Percentiles rank a stretch among this genome's conserved stretches.
Evolutionary conservation across 768 basidiomycete species (phyloP).

Genomic region (Boletales sp.): DNA sequence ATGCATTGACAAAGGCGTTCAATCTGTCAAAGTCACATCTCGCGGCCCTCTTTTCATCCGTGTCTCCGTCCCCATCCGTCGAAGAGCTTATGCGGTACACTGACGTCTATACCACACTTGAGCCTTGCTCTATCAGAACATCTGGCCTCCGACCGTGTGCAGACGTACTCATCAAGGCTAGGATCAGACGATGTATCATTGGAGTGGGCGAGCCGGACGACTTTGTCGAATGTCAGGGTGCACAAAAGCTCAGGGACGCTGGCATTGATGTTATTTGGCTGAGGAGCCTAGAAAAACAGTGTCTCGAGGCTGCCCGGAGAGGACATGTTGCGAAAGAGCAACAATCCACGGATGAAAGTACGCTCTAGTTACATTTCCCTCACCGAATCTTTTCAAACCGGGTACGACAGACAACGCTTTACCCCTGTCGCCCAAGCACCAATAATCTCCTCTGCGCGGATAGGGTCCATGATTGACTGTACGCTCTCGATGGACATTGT

Average conservation of each 20-base stretch:
- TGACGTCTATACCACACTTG: conserved; percentile 93
- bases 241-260: conserved; percentile 60
- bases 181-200: conserved; percentile 74
- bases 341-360: conserved; percentile 4
- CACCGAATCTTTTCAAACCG: background rate
- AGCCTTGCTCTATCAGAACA: conserved; percentile 89
- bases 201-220: conserved; percentile 91
- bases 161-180: conserved; percentile 71
- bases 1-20: conserved; percentile 74
- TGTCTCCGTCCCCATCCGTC: conserved; percentile 27
- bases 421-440: conserved; percentile 19
- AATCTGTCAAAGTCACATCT: conserved; percentile 44
- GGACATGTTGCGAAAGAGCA: conserved; percentile 33
- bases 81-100: conserved; percentile 51
- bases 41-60: conserved; percentile 39
- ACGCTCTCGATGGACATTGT: conserved; percentile 22
- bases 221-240: conserved; percentile 92
- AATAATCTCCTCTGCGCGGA: conserved; percentile 16
- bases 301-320: conserved; percentile 74
- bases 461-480: conserved; percentile 10
- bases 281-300: conserved; percentile 70
- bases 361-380: background rate
- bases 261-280: conserved; percentile 79
- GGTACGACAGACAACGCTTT: conserved; percentile 6
- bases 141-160: conserved; percentile 87